phyloP scores from a whole-genome alignment of 305 asterid genomes.

The Solanum chacoense region DNA sequence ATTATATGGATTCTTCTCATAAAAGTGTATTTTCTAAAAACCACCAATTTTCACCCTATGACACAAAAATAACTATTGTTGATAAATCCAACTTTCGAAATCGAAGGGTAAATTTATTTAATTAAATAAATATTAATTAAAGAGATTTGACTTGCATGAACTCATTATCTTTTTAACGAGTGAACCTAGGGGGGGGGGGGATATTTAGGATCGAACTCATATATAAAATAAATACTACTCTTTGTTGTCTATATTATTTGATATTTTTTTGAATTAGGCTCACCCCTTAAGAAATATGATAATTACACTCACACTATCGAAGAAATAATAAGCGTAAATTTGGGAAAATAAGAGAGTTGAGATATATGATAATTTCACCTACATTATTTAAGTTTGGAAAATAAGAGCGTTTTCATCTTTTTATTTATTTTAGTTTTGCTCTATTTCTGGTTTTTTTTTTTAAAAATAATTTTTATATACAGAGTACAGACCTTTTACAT shows the following conservation, averaged over 20 bases:
- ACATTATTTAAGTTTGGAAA: background rate
- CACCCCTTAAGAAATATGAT: no score
- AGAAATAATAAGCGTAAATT: no score
- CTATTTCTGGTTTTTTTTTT: no score
- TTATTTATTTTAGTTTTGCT: no score
- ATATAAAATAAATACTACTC: no score
- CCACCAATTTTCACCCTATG: background rate
- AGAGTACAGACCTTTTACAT: no score
- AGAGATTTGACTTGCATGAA: background rate
- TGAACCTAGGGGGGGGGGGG: no score
- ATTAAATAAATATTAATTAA: no score
- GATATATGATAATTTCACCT: background rate
- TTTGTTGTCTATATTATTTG: background rate
- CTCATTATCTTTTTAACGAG: background rate
- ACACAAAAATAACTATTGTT: background rate
- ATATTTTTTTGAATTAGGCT: no score
- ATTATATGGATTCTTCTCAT: background rate
- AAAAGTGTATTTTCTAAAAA: background rate
- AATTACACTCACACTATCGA: no score
- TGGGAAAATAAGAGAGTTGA: background rate
- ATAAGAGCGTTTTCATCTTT: background rate
- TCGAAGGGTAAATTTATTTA: background rate
- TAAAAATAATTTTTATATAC: no score
- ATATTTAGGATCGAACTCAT: background rate
- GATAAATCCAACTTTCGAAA: no score